Percentiles rank a stretch among this genome's conserved stretches.
Conservation (phyloP, 192 early-diverging fungal species). For the Pilobolus umbonatus region DNA sequence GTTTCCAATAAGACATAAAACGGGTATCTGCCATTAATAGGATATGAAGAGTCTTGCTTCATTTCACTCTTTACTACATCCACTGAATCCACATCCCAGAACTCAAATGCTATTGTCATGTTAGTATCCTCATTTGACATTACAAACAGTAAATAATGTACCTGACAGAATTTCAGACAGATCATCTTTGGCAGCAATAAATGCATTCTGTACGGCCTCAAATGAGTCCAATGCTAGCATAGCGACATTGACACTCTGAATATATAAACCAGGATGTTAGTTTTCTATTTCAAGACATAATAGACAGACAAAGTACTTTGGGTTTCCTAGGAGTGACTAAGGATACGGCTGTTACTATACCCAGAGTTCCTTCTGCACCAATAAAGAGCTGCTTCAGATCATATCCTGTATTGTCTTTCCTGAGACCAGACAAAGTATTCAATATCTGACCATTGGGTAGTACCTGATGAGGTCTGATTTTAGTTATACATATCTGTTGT, state of each 20-base stretch:
- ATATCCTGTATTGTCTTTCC: constrained; percentile 98
- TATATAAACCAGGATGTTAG: constrained; percentile 23
- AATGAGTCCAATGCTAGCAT: constrained; percentile 74
- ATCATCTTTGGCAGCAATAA: constrained; percentile 66
- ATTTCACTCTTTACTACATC: constrained; percentile 72
- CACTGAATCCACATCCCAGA: constrained; percentile 80
- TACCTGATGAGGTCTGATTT: constrained; percentile 37
- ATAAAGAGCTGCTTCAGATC: constrained; percentile 99
- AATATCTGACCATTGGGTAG: constrained; percentile 88
- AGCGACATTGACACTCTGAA: constrained; percentile 61
- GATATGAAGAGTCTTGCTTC: constrained; percentile 46
- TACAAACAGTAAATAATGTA: constrained; percentile 7
- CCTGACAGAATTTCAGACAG: constrained; percentile 86
- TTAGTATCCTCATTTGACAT: not conserved
- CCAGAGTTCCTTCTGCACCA: constrained; percentile 93
- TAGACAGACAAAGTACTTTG: constrained; percentile 26
- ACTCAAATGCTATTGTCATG: constrained; percentile 77
- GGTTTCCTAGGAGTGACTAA: constrained; percentile 77
- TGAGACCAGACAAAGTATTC: constrained; percentile 71
- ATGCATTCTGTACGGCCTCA: constrained; percentile 76
- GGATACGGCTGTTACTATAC: constrained; percentile 89
- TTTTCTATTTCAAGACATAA: not conserved
- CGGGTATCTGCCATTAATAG: constrained; percentile 54
- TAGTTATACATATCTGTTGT: no score
- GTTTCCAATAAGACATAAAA: constrained; percentile 96